A percentile compares a stretch with the other conserved stretches of the same genome.
These are phyloP conservation scores for Phytophthora meadii DNA, from an alignment of 352 stramenopile genomes.

Conservation along the genomic window DNA sequence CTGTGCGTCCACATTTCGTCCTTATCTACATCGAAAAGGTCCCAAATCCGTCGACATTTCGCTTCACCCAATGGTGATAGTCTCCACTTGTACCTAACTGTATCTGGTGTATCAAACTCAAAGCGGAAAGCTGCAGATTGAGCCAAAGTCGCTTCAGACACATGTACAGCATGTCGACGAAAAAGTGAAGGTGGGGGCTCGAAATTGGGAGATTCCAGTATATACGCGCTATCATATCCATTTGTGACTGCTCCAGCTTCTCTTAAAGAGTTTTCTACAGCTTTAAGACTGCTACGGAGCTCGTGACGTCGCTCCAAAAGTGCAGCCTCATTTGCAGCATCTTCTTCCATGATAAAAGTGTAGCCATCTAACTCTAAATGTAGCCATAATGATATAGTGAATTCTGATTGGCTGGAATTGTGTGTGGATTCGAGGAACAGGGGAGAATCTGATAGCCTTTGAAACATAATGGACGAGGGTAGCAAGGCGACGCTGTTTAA, in stretches of 20 bases:
- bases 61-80: conserved; percentile 48
- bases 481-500: conserved; percentile 73
- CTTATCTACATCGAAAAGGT: conserved; percentile 59
- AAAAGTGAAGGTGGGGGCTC: conserved; percentile 43
- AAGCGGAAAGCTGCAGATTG: conserved; percentile 40
- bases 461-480: conserved; percentile 40
- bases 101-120: conserved; percentile 57
- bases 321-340: conserved; percentile 33
- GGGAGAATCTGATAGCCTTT: conserved; percentile 22
- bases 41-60: conserved; percentile 62
- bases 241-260: conserved; percentile 57
- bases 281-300: conserved; percentile 46
- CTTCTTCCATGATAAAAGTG: conserved; percentile 24
- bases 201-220: conserved; percentile 42
- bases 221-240: conserved; percentile 64
- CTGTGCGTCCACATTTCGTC: conserved; percentile 61
- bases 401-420: conserved; percentile 3
- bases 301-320: conserved; percentile 50
- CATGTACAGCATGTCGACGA: conserved; percentile 11
- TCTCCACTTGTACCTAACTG: conserved; percentile 39
- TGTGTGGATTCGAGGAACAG: conserved; percentile 12
- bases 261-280: conserved; percentile 47
- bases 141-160: conserved; percentile 25
- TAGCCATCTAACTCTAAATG: not conserved
- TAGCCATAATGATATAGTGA: not conserved